Evolutionary conservation across 2,329 filamentous ascomycete genomes (phyloP).

Genomic region (Phyllosticta citribraziliensis): DNA sequence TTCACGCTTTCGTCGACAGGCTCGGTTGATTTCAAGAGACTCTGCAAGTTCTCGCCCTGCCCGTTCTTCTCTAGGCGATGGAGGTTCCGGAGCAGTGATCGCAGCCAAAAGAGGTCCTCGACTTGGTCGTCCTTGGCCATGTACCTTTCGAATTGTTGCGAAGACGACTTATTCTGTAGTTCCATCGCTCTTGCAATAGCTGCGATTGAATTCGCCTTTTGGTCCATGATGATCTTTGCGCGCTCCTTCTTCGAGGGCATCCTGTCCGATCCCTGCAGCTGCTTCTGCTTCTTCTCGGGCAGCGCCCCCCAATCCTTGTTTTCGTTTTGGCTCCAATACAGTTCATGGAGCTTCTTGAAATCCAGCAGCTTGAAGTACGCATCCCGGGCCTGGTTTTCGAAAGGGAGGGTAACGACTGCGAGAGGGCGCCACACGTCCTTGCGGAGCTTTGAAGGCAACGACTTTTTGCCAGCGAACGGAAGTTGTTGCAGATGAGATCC

Average conservation of each 20-base stretch:
- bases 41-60: neutral
- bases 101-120: neutral
- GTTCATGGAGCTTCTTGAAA: conserved; percentile 49
- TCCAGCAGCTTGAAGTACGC: conserved; percentile 51
- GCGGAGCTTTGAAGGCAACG: conserved; percentile 46
- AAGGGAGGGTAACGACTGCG: conserved; percentile 47
- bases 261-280: conserved; percentile 31
- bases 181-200: conserved; percentile 49
- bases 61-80: neutral
- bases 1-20: neutral
- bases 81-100: neutral
- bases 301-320: neutral
- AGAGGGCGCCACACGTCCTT: conserved; percentile 55
- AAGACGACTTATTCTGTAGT: conserved; percentile 32
- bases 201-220: conserved; percentile 53
- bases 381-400: conserved; percentile 38
- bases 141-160: neutral
- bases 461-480: conserved; percentile 55
- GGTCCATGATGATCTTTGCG: conserved; percentile 49
- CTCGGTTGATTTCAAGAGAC: neutral
- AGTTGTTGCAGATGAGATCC: conserved; percentile 41
- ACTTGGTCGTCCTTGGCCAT: neutral
- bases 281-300: conserved; percentile 25
- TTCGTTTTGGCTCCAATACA: conserved; percentile 37
- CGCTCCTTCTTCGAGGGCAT: conserved; percentile 39